Conservation (phyloP, 306 rosid genomes). For the Pterocarpus santalinus region DNA sequence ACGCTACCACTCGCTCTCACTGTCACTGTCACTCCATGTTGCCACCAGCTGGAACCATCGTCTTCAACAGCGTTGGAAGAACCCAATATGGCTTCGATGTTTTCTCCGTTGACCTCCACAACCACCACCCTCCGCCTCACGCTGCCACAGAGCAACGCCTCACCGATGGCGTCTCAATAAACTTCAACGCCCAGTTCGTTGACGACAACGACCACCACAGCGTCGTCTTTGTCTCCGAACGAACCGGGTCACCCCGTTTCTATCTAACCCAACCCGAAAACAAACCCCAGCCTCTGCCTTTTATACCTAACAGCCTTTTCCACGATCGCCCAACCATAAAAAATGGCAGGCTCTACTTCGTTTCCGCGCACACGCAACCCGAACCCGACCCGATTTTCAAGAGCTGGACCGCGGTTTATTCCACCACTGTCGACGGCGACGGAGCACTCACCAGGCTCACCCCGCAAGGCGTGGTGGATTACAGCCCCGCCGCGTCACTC, state of each 20-base stretch:
- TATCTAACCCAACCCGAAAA: conserved; percentile 53
- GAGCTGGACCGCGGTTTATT: conserved; percentile 73
- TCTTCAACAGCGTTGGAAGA: conserved; percentile 71
- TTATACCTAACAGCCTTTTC: conserved; percentile 55
- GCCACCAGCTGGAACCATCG: conserved; percentile 62
- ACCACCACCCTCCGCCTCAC: background rate
- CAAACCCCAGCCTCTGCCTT: conserved; percentile 47
- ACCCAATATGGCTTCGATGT: conserved; percentile 78
- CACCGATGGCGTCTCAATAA: conserved; percentile 79
- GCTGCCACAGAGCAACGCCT: conserved; percentile 56
- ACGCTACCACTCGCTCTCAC: background rate
- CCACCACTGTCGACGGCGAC: conserved; percentile 29
- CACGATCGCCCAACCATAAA: conserved; percentile 73
- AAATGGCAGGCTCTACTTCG: conserved; percentile 62
- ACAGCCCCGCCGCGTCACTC: conserved; percentile 72
- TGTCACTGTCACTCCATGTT: conserved; percentile 40
- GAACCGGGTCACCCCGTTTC: conserved; percentile 67
- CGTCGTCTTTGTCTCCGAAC: conserved; percentile 75
- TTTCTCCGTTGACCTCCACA: conserved; percentile 57
- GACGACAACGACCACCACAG: conserved; percentile 21
- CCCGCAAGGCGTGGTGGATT: conserved; percentile 66
- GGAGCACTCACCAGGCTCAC: conserved; percentile 54
- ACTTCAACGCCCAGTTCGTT: conserved; percentile 79
- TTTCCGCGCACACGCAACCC: conserved; percentile 70
- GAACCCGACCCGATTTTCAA: conserved; percentile 51